These are phyloP conservation scores for Boletus patriciae DNA, from an alignment of 768 basidiomycete genomes.

Conservation along the genomic window DNA sequence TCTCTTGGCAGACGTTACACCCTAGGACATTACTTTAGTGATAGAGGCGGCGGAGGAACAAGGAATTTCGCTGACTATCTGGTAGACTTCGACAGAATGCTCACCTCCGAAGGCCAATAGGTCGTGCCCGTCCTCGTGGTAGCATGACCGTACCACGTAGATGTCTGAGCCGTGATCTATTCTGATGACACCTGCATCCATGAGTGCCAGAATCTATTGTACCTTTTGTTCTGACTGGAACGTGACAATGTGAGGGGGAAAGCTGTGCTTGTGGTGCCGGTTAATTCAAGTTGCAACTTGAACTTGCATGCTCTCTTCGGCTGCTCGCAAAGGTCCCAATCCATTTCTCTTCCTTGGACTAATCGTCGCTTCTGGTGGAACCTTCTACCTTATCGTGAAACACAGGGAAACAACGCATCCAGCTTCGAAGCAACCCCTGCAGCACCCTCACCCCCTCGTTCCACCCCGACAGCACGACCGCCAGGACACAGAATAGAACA, in stretches of 20 bases:
- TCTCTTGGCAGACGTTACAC: constrained; percentile 42
- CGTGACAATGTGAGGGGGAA: background rate
- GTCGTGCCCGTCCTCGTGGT: constrained; percentile 61
- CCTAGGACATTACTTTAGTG: constrained; percentile 32
- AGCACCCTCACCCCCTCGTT: constrained; percentile 63
- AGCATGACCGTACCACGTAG: constrained; percentile 60
- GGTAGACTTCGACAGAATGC: constrained; percentile 68
- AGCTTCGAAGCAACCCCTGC: constrained; percentile 59
- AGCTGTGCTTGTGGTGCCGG: background rate
- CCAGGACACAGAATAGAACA: constrained; percentile 19
- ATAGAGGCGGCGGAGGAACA: background rate
- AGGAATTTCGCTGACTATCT: constrained; percentile 49
- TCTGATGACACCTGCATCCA: constrained; percentile 49
- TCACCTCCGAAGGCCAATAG: constrained; percentile 73
- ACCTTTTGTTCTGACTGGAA: background rate
- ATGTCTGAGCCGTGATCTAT: constrained; percentile 62
- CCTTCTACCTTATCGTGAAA: constrained; percentile 57
- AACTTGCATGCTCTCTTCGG: constrained; percentile 19
- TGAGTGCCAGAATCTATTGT: constrained; percentile 19
- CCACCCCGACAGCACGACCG: constrained; percentile 50
- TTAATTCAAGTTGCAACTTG: constrained; percentile 2
- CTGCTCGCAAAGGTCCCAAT: constrained; percentile 49
- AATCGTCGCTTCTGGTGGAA: constrained; percentile 52
- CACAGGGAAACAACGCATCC: constrained; percentile 57
- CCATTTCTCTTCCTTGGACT: constrained; percentile 62